These are phyloP conservation scores for Conticribra guillardii DNA, from an alignment of 108 stramenopile genomes.

Conservation along the genomic window DNA sequence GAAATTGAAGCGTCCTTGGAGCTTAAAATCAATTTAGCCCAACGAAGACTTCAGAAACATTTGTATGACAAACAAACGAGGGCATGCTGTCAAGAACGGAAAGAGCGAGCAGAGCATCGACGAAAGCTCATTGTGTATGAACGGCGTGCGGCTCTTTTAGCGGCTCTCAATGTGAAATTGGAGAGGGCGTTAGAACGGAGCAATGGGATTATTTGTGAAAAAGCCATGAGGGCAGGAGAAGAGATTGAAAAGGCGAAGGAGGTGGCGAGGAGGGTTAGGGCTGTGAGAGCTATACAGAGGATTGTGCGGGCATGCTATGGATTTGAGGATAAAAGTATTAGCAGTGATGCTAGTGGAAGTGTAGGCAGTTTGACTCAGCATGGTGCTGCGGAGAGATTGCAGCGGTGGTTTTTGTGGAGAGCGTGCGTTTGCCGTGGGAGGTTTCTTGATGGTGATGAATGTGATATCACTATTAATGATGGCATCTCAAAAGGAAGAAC, in stretches of 20 bases:
- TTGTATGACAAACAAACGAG: constrained; percentile 33
- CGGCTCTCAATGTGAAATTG: constrained; percentile 33
- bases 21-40: constrained; percentile 7
- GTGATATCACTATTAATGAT: too few relatives aligned
- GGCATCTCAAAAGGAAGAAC: too few relatives aligned
- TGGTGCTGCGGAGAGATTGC: constrained; percentile 27
- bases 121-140: constrained; percentile 32
- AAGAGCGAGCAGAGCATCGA: constrained; percentile 29
- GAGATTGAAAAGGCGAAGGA: constrained; percentile 33
- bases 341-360: neutral
- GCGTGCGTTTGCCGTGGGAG: constrained; percentile 12
- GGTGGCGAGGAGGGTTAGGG: constrained; percentile 34
- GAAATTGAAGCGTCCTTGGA: constrained; percentile 11
- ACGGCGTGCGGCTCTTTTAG: constrained; percentile 16
- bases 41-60: constrained; percentile 2
- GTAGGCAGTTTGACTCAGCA: constrained; percentile 20
- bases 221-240: constrained; percentile 22
- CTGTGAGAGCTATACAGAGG: constrained; percentile 26
- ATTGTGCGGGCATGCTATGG: constrained; percentile 15
- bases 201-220: constrained; percentile 12
- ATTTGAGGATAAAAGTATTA: neutral
- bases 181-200: constrained; percentile 14
- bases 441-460: constrained; percentile 9
- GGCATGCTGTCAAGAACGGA: constrained; percentile 30
- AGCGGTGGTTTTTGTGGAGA: constrained; percentile 29